Evolutionary conservation across 805 yeast genomes (phyloP), one percentile per base, ranked within the genome.

Genomic region (Starmerella bacillaris): DNA sequence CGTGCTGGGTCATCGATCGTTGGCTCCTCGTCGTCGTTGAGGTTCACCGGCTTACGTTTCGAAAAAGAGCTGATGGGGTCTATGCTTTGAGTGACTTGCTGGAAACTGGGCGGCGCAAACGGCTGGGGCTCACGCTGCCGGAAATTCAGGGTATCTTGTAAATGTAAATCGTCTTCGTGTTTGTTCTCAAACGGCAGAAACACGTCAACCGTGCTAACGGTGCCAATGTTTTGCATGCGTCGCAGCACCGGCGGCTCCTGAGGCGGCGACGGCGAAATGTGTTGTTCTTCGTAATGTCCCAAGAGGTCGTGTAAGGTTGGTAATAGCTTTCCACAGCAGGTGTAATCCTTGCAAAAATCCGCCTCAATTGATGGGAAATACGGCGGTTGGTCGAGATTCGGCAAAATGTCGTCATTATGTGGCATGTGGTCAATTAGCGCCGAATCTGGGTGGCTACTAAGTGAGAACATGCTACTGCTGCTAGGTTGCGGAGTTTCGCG

Each of bases 1-100:
- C 96, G 68, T 1, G 95, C 94, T 0, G 96, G 98, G 56, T 89
- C 95, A 57, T 86, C 95, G 33, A 89, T 84, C 56, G 83, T 83
- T 63, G 76, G 74, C 38, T 73, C 74, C 41, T 71, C 73, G 38
- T 73, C 80, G 37, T 59, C 62, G 27, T 56, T 61, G 38, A 40
- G 34, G 14, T 24, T 3, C 21, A 29, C 8, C 18, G n/a, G 9
- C 4, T 19, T 4, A 16, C 17, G 9, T 7, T 9, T 8, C 27
- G 35, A 19, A 28, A 9, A 19, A 16, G 24, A 18, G 30, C 27
- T 17, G 34, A 20, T n/a, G 12, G 28, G 28, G 30, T 21, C 28
- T 16, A 24, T 15, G 12, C 5, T 9, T 15, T 21, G 32, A 22
- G 26, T 32, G 9, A 40, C 24, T 7, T 45, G 44, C 42, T 40